A percentile compares a stretch with the other conserved stretches of the same genome.
phyloP scores from a whole-genome alignment of 2,329 filamentous ascomycete species.

The Graphilbum sp. region DNA sequence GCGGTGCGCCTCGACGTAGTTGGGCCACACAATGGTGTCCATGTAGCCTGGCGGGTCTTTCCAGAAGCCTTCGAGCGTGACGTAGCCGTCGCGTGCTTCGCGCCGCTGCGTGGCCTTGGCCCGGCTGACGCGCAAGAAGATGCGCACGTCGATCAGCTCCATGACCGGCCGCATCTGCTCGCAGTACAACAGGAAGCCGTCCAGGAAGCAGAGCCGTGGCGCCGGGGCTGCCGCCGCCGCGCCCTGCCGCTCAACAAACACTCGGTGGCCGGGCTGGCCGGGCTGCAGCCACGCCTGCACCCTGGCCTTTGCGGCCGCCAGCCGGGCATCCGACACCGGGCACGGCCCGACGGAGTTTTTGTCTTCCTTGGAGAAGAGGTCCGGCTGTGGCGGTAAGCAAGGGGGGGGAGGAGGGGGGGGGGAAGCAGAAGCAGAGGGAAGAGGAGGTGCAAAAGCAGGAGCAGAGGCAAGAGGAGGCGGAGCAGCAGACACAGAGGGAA shows the following conservation, averaged over 20 bases:
- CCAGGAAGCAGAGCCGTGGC: slow-evolving; percentile 51
- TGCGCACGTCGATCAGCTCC: slow-evolving; percentile 50
- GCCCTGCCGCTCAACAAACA: no score
- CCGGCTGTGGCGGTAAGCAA: slow-evolving; percentile 19
- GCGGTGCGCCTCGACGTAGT: slow-evolving; percentile 66
- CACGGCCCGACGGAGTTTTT: slow-evolving; percentile 41
- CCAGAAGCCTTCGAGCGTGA: slow-evolving; percentile 85
- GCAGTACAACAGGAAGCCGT: slow-evolving; percentile 77
- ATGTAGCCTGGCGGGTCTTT: slow-evolving; percentile 87
- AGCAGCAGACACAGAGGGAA: no score
- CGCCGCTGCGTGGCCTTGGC: slow-evolving; percentile 46
- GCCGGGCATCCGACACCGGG: slow-evolving; percentile 31
- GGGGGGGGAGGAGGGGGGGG: background rate
- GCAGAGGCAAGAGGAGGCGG: no score
- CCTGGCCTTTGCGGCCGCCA: slow-evolving; percentile 27
- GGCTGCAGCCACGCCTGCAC: slow-evolving; percentile 30
- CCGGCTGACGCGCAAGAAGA: slow-evolving; percentile 62
- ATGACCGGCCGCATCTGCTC: slow-evolving; percentile 34
- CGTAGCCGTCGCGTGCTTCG: slow-evolving; percentile 57
- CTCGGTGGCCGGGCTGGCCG: slow-evolving; percentile 25
- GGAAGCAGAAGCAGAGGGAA: background rate
- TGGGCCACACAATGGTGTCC: slow-evolving; percentile 89
- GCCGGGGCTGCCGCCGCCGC: background rate
- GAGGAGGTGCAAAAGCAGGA: background rate
- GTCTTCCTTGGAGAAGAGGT: slow-evolving; percentile 41